These are phyloP conservation scores for Centaurea solstitialis DNA, from an alignment of 129 eudicot species.

Conservation along the genomic window DNA sequence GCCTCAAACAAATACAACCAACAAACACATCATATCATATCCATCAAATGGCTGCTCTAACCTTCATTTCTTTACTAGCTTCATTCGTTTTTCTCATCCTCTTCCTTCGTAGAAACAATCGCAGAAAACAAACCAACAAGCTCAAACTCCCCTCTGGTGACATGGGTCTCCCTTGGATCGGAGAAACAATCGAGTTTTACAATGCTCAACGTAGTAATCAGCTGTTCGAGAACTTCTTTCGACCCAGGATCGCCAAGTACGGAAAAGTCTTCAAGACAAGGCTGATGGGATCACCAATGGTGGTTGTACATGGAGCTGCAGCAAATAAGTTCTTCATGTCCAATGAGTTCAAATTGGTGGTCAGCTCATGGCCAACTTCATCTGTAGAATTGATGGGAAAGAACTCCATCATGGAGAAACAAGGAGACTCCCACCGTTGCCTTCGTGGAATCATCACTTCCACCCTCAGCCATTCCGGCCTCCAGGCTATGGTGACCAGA, in stretches of 20 bases:
- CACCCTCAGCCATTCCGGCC: conserved; percentile 43
- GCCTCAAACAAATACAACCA: background rate
- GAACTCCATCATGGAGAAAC: conserved; percentile 82
- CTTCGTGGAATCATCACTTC: conserved; percentile 66
- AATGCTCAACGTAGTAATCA: conserved; percentile 60
- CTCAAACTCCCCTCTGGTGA: conserved; percentile 56
- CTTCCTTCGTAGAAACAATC: conserved; percentile 18
- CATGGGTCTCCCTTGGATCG: conserved; percentile 83
- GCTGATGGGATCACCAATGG: conserved; percentile 79
- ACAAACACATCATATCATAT: background rate
- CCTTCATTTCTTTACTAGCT: background rate
- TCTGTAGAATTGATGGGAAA: conserved; percentile 77
- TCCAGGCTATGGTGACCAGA: conserved; percentile 61
- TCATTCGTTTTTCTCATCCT: conserved; percentile 23
- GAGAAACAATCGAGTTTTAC: conserved; percentile 72
- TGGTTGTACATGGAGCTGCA: conserved; percentile 66
- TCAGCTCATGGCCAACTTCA: conserved; percentile 88
- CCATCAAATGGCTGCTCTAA: conserved; percentile 15
- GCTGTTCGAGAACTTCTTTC: conserved; percentile 60
- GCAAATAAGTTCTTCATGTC: conserved; percentile 78
- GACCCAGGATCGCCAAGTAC: conserved; percentile 48
- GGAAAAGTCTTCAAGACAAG: conserved; percentile 73
- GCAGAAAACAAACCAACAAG: conserved; percentile 14
- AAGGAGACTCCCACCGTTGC: conserved; percentile 61
- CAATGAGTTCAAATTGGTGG: conserved; percentile 82